Evolutionary conservation across 2,329 filamentous ascomycete species (phyloP).

Genomic region (Dothideomycetes sp.): DNA sequence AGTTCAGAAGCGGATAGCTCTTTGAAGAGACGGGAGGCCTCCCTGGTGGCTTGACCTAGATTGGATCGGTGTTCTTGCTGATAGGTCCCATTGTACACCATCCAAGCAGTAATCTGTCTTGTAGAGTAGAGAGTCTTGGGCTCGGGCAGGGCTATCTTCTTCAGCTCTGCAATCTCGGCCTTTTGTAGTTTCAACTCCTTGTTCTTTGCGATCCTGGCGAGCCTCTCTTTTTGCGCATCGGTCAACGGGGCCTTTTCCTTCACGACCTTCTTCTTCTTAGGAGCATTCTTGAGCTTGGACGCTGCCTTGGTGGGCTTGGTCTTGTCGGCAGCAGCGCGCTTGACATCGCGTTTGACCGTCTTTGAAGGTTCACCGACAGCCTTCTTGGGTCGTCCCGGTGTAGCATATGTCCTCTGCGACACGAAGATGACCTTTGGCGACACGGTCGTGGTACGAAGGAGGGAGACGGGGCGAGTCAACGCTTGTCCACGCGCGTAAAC

Average conservation of each 20-base stretch:
- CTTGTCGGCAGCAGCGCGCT: conserved; percentile 4
- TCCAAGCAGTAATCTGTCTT: conserved; percentile 13
- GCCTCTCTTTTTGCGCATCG: conserved; percentile 1
- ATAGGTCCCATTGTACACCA: conserved; percentile 13
- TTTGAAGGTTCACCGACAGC: background rate
- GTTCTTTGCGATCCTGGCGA: conserved; percentile 19
- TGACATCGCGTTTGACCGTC: background rate
- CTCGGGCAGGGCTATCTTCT: conserved; percentile 24
- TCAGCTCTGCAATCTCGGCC: conserved; percentile 22
- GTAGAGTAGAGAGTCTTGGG: conserved; percentile 13
- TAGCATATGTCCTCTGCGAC: conserved; percentile 3
- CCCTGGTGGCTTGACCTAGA: conserved; percentile 22
- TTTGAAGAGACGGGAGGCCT: too few relatives aligned
- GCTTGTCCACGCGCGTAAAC: background rate
- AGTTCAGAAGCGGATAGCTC: conserved; percentile 30
- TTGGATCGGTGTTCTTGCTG: conserved; percentile 6
- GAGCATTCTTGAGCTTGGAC: background rate
- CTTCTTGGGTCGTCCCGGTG: conserved; percentile 4
- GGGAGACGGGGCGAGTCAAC: background rate
- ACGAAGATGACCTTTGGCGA: background rate
- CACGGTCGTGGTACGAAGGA: background rate
- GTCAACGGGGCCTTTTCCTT: conserved; percentile 3
- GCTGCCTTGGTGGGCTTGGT: background rate
- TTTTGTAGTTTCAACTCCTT: conserved; percentile 19
- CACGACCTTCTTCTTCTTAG: conserved; percentile 1